Conservation (phyloP, 208 protist genomes). For the Crithidia sp. region DNA sequence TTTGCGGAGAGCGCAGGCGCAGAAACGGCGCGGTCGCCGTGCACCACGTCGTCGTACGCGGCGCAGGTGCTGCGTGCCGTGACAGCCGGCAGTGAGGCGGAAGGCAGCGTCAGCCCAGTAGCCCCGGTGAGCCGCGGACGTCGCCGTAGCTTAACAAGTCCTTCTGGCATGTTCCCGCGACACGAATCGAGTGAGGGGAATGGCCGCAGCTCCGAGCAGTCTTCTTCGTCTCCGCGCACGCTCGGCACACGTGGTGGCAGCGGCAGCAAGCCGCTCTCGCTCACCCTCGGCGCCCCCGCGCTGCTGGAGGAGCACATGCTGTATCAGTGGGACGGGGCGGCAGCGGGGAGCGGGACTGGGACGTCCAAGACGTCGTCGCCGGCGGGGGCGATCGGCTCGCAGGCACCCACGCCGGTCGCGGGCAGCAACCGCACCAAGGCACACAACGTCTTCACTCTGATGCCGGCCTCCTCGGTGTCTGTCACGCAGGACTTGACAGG, state of each 20-base stretch:
- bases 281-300: conserved; percentile 3
- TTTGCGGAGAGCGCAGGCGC: background rate
- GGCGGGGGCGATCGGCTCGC: conserved; percentile 6
- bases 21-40: conserved; percentile 3
- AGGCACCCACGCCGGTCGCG: background rate
- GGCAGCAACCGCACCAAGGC: background rate
- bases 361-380: conserved; percentile 3
- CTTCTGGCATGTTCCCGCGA: conserved; percentile 7
- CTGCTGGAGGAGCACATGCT: conserved; percentile 22
- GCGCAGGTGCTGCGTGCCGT: background rate
- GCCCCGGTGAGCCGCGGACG: background rate
- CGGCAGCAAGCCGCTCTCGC: conserved; percentile 9
- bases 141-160: conserved; percentile 13
- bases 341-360: background rate
- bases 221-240: background rate
- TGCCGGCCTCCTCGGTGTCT: conserved; percentile 7
- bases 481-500: conserved; percentile 4
- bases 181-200: conserved; percentile 14
- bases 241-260: background rate
- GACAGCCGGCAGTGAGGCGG: background rate
- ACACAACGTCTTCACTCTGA: conserved; percentile 2
- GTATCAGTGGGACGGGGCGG: conserved; percentile 22
- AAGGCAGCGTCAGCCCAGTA: background rate
- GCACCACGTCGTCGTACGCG: background rate
- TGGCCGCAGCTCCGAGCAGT: background rate